A percentile compares a stretch with the other conserved stretches of the same genome.
phyloP scores from a whole-genome alignment of 2,329 filamentous ascomycete genomes.

The Colletotrichum sp. region DNA sequence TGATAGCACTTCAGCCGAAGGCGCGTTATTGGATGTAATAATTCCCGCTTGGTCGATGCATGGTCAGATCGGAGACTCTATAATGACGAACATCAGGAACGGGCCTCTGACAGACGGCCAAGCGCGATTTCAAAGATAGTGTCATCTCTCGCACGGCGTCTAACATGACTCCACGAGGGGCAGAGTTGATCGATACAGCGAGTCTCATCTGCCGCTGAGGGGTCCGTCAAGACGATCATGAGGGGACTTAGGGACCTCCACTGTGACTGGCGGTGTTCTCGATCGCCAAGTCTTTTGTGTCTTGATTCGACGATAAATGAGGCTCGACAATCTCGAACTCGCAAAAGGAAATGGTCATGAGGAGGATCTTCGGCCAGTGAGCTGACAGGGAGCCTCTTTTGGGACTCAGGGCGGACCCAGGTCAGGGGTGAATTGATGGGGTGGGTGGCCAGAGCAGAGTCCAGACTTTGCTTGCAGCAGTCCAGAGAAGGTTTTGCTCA shows the following conservation, averaged over 20 bases:
- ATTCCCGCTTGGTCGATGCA: neutral
- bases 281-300: neutral
- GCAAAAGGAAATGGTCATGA: neutral
- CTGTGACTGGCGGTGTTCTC: neutral
- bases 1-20: neutral
- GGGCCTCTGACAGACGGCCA: slow-evolving; percentile 12
- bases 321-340: slow-evolving; percentile 11
- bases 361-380: slow-evolving; percentile 7
- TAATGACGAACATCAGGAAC: slow-evolving; percentile 9
- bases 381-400: slow-evolving; percentile 9
- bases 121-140: slow-evolving; percentile 1
- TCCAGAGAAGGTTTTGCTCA: neutral
- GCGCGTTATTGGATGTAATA: neutral
- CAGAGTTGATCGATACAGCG: neutral
- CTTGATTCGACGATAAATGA: slow-evolving; percentile 1
- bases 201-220: slow-evolving; percentile 15
- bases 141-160: slow-evolving; percentile 13
- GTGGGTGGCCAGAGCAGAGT: slow-evolving; percentile 13
- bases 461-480: neutral
- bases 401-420: slow-evolving; percentile 1
- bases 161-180: neutral
- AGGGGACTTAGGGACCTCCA: slow-evolving; percentile 2
- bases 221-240: neutral
- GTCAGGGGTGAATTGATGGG: slow-evolving; percentile 11
- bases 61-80: slow-evolving; percentile 2